Evolutionary conservation across 495 filamentous ascomycete genomes (phyloP).

Genomic region (Penicillium crystallinum): DNA sequence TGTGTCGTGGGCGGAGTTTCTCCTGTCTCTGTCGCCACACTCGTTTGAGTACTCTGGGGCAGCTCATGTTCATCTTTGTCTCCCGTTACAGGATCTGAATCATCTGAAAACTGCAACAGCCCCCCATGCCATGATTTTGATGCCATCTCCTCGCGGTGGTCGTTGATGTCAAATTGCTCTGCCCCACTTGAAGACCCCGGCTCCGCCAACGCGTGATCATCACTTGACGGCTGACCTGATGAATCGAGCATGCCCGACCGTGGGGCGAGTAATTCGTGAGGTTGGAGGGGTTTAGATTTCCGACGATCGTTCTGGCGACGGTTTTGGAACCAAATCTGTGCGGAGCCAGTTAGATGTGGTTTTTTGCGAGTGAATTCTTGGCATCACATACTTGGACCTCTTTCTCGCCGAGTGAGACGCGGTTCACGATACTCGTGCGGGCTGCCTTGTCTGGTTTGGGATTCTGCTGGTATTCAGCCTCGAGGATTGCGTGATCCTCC

Average conservation of each 20-base stretch:
- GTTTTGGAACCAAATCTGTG: conserved; percentile 99
- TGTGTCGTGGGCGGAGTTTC: conserved; percentile 26
- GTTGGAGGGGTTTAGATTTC: conserved; percentile 80
- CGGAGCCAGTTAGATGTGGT: conserved; percentile 12
- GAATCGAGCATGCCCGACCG: conserved; percentile 43
- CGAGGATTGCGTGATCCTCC: conserved; percentile 86
- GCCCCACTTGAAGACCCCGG: conserved; percentile 32
- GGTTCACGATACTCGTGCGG: conserved; percentile 74
- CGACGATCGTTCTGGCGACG: conserved; percentile 88
- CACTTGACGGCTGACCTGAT: conserved; percentile 47
- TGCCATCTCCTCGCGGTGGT: conserved; percentile 13
- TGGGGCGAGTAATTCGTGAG: conserved; percentile 68
- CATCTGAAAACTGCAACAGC: conserved; percentile 29
- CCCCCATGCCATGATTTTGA: conserved; percentile 26
- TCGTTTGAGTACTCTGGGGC: conserved; percentile 34
- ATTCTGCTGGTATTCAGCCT: conserved; percentile 79
- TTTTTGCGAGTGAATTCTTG: conserved; percentile 24
- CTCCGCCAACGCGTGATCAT: conserved; percentile 36
- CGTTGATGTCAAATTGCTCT: conserved; percentile 23
- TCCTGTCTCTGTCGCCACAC: conserved; percentile 29
- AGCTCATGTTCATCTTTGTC: conserved; percentile 27
- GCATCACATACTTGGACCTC: conserved; percentile 80
- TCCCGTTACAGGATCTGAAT: conserved; percentile 22
- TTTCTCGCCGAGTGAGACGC: conserved; percentile 89
- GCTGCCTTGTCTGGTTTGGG: conserved; percentile 89